These are phyloP conservation scores for Trichoderma asperelloides DNA, from an alignment of 495 filamentous ascomycete species.

Conservation along the genomic window DNA sequence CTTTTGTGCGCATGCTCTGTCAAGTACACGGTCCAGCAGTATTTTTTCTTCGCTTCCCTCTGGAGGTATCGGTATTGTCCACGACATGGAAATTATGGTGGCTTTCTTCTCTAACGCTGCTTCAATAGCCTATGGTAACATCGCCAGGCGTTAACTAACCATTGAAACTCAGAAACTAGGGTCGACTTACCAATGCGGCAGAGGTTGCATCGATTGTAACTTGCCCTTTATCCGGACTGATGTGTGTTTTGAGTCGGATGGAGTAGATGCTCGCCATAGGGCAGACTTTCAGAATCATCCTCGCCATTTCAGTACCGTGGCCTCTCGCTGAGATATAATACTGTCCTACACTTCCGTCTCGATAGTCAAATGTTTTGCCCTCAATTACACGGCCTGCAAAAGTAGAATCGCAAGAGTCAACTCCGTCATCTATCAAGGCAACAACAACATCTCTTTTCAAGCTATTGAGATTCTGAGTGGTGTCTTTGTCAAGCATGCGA, in stretches of 20 bases:
- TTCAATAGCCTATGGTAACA: neutral
- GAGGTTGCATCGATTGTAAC: neutral
- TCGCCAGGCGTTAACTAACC: neutral
- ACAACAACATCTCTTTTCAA: neutral
- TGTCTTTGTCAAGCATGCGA: neutral
- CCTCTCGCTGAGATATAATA: neutral
- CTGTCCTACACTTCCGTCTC: neutral
- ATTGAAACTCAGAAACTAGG: neutral
- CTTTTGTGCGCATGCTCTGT: neutral
- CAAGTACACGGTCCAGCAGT: neutral
- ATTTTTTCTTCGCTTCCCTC: neutral
- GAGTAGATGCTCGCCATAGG: constrained; percentile 1
- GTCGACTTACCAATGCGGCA: neutral
- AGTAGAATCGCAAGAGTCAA: neutral
- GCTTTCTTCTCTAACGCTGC: neutral
- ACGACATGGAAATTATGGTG: constrained; percentile 5
- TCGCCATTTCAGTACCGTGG: neutral
- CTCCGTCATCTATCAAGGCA: neutral
- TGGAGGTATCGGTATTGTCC: neutral
- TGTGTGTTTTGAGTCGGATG: neutral
- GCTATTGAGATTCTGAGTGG: neutral
- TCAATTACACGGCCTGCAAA: neutral
- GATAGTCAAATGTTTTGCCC: constrained; percentile 3
- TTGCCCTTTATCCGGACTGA: neutral
- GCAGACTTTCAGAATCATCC: neutral